Percentiles rank a stretch among this genome's conserved stretches.
Evolutionary conservation across 352 stramenopile genomes (phyloP).

Genomic region (Phytophthora uliginosa): DNA sequence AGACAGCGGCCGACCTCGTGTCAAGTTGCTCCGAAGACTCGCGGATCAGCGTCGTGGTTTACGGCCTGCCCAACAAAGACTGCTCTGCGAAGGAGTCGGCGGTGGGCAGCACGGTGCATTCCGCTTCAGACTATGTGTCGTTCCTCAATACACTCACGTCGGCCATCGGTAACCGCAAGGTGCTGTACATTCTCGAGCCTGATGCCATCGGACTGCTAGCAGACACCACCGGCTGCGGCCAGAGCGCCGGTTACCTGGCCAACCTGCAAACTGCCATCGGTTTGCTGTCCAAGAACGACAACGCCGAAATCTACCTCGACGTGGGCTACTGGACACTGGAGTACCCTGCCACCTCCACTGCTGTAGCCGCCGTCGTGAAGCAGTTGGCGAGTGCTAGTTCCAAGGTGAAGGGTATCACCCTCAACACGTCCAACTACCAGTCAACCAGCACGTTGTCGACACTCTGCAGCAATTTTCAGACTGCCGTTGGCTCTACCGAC

Average conservation of each 20-base stretch:
- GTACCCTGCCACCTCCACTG: conserved; percentile 25
- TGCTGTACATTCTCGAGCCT: conserved; percentile 76
- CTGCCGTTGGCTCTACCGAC: conserved; percentile 44
- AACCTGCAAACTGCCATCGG: conserved; percentile 64
- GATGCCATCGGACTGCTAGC: conserved; percentile 70
- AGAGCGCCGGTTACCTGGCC: conserved; percentile 54
- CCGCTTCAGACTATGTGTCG: conserved; percentile 50
- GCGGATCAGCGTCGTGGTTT: conserved; percentile 71
- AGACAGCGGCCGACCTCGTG: conserved; percentile 44
- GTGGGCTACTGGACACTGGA: conserved; percentile 74
- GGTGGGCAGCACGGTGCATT: conserved; percentile 44
- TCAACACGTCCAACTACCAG: conserved; percentile 88
- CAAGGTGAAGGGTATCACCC: conserved; percentile 70
- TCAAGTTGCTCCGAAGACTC: conserved; percentile 44
- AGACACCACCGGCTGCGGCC: conserved; percentile 42
- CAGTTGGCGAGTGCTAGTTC: conserved; percentile 37
- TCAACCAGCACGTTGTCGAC: conserved; percentile 52
- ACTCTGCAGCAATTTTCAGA: conserved; percentile 71
- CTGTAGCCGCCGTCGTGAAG: conserved; percentile 51
- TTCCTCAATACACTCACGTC: conserved; percentile 61
- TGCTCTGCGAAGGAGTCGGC: conserved; percentile 66
- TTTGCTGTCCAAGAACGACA: conserved; percentile 65
- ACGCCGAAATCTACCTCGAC: conserved; percentile 80
- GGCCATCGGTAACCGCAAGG: conserved; percentile 62
- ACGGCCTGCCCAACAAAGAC: conserved; percentile 83